A percentile compares a stretch with the other conserved stretches of the same genome.
Conservation (phyloP, 176 grass and related monocot species). For the Carex littledalei region DNA sequence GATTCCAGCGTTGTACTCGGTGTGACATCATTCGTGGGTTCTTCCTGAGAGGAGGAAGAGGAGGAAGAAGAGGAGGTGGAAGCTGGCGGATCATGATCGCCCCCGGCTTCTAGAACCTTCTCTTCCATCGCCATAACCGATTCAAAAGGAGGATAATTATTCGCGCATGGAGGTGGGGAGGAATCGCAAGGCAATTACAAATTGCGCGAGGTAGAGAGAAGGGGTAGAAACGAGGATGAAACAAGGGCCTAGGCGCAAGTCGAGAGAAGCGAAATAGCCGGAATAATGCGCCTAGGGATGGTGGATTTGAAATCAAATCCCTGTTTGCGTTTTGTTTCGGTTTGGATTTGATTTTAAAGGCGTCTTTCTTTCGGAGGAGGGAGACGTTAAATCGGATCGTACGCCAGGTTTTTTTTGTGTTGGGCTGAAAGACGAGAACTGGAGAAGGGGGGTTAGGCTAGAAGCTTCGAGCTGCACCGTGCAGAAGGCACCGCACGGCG, state of each 20-base stretch:
- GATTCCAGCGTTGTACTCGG: background rate
- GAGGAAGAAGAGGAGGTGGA: background rate
- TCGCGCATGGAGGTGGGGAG: background rate
- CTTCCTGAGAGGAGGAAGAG: background rate
- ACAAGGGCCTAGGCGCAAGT: slow-evolving; percentile 2
- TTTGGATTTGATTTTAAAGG: slow-evolving; percentile 4
- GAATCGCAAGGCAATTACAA: background rate
- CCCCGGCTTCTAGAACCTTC: background rate
- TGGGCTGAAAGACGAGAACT: background rate
- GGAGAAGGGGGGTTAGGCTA: background rate
- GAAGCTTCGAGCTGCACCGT: background rate
- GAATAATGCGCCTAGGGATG: background rate
- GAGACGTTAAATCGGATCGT: background rate
- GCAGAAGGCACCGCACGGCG: background rate
- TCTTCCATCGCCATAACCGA: slow-evolving; percentile 22
- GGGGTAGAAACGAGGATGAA: background rate
- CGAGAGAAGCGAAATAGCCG: slow-evolving; percentile 5
- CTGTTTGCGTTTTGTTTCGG: background rate
- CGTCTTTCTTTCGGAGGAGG: background rate
- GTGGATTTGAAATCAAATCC: background rate
- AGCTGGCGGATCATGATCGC: slow-evolving; percentile 11
- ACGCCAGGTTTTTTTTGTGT: background rate
- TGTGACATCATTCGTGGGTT: background rate
- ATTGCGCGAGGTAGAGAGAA: background rate
- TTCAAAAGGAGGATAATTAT: background rate